Evolutionary conservation across 1,284 basidiomycete genomes (phyloP).

Genomic region (Pholiota adiposa): DNA sequence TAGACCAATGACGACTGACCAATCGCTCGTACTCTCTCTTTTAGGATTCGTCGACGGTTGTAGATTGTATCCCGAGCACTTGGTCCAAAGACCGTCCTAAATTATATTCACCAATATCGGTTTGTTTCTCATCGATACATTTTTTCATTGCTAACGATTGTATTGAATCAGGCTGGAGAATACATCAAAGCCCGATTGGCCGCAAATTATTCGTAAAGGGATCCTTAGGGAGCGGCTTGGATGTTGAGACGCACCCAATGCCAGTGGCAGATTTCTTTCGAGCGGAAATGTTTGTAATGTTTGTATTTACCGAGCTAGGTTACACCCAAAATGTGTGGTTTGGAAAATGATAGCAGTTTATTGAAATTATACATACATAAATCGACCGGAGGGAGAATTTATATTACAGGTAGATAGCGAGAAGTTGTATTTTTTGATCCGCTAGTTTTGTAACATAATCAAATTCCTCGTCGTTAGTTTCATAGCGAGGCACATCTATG

Average conservation of each 20-base stretch:
- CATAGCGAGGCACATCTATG: too few species aligned
- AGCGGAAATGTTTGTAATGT: not conserved
- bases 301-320: too few species aligned
- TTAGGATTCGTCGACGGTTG: slow-evolving; percentile 45
- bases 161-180: slow-evolving; percentile 26
- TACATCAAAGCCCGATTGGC: slow-evolving; percentile 32
- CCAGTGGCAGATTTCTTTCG: not conserved
- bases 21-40: not conserved
- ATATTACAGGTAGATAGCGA: not conserved
- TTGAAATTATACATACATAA: too few species aligned
- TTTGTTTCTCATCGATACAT: slow-evolving; percentile 14
- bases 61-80: slow-evolving; percentile 58
- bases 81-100: slow-evolving; percentile 40
- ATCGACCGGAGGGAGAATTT: too few species aligned
- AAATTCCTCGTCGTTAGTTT: too few species aligned
- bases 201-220: slow-evolving; percentile 23
- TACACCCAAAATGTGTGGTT: too few species aligned
- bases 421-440: not conserved
- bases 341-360: too few species aligned
- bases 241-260: too few species aligned
- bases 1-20: not conserved
- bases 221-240: too few species aligned
- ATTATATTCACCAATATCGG: slow-evolving; percentile 34
- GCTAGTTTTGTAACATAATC: too few species aligned
- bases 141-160: not conserved